Percentiles rank a stretch among this genome's conserved stretches.
Evolutionary conservation across 2,329 filamentous ascomycete species (phyloP).

Genomic region (Meredithiella fracta): DNA sequence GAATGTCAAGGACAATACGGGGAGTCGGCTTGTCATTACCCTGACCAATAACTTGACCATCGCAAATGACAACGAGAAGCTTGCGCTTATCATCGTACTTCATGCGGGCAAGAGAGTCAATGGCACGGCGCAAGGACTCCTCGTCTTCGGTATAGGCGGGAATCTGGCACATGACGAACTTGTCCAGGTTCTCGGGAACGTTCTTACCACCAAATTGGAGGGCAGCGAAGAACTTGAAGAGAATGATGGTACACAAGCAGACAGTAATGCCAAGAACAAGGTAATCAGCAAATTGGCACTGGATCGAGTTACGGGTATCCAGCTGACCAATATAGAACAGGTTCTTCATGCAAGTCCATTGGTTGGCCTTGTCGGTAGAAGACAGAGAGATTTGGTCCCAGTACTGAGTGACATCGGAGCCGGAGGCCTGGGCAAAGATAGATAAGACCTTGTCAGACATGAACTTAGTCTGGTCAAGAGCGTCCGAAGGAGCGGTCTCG

Average conservation of each 20-base stretch:
- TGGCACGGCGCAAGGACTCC: slow-evolving; percentile 87
- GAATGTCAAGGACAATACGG: slow-evolving; percentile 88
- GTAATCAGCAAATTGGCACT: slow-evolving; percentile 79
- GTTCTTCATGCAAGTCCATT: slow-evolving; percentile 77
- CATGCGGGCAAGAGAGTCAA: slow-evolving; percentile 91
- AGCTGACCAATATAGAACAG: slow-evolving; percentile 87
- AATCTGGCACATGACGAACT: slow-evolving; percentile 95
- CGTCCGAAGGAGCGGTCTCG: slow-evolving; percentile 27
- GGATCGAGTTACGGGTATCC: slow-evolving; percentile 73
- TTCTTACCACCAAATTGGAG: slow-evolving; percentile 87
- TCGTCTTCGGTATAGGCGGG: slow-evolving; percentile 97
- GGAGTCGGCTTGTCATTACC: slow-evolving; percentile 94
- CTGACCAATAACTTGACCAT: slow-evolving; percentile 98
- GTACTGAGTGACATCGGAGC: slow-evolving; percentile 65
- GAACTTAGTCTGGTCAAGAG: slow-evolving; percentile 49
- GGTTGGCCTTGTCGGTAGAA: slow-evolving; percentile 39
- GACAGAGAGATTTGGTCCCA: slow-evolving; percentile 57
- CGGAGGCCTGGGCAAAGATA: slow-evolving; percentile 61
- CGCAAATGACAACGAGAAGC: slow-evolving; percentile 78
- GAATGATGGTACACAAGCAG: slow-evolving; percentile 62
- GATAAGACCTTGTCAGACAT: slow-evolving; percentile 60
- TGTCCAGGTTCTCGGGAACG: slow-evolving; percentile 87
- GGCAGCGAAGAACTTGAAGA: slow-evolving; percentile 79
- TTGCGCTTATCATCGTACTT: slow-evolving; percentile 97
- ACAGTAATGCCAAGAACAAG: slow-evolving; percentile 79